A percentile compares a stretch with the other conserved stretches of the same genome.
Evolutionary conservation across 2,329 filamentous ascomycete genomes (phyloP).

Genomic region (Epicoccum nigrum): DNA sequence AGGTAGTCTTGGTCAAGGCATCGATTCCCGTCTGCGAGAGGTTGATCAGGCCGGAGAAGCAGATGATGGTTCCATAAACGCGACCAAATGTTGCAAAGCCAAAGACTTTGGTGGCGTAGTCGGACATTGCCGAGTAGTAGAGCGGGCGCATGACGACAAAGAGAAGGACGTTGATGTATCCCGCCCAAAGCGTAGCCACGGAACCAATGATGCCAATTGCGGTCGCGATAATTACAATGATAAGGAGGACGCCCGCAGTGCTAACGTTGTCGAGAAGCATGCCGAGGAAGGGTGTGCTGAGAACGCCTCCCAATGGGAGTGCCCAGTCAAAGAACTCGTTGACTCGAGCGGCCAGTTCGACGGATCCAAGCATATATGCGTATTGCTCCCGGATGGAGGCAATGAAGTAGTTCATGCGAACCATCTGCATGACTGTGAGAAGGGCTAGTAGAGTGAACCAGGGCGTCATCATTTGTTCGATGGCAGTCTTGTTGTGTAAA

Average conservation of each 20-base stretch:
- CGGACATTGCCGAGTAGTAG: slow-evolving; percentile 88
- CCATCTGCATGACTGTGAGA: slow-evolving; percentile 70
- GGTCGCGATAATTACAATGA: slow-evolving; percentile 73
- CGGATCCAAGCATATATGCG: slow-evolving; percentile 70
- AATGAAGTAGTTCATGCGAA: slow-evolving; percentile 85
- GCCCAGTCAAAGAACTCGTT: slow-evolving; percentile 85
- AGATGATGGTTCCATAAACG: slow-evolving; percentile 88
- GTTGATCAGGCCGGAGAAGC: slow-evolving; percentile 79
- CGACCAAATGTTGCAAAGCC: slow-evolving; percentile 88
- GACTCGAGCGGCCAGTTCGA: slow-evolving; percentile 65
- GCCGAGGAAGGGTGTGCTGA: slow-evolving; percentile 84
- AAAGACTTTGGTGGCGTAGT: slow-evolving; percentile 89
- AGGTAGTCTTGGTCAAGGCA: slow-evolving; percentile 73
- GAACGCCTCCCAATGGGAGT: slow-evolving; percentile 79
- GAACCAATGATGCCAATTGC: slow-evolving; percentile 76
- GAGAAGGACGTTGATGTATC: slow-evolving; percentile 75
- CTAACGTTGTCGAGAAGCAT: slow-evolving; percentile 75
- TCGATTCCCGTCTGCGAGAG: slow-evolving; percentile 81
- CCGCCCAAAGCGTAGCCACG: slow-evolving; percentile 71
- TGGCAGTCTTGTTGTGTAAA: slow-evolving; percentile 73
- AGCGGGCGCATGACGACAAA: slow-evolving; percentile 86
- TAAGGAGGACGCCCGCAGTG: slow-evolving; percentile 71
- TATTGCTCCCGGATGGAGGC: slow-evolving; percentile 85
- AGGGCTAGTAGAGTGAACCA: slow-evolving; percentile 86
- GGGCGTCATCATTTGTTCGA: slow-evolving; percentile 74